Evolutionary conservation across 192 early-diverging fungal species (phyloP).

Genomic region (Podila horticola): DNA sequence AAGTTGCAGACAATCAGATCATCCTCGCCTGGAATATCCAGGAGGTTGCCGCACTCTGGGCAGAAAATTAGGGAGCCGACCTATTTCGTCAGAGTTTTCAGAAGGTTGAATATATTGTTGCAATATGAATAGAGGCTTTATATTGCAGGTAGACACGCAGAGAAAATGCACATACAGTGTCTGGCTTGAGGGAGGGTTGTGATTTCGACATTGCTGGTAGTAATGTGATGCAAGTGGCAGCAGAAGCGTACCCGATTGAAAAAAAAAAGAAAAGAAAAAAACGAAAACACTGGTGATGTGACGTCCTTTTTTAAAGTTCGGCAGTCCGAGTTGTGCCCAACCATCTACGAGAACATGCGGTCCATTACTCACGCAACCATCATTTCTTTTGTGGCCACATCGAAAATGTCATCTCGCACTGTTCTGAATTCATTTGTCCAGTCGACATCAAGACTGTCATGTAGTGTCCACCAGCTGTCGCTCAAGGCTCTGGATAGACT

Average conservation of each 20-base stretch:
- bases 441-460: conserved; percentile 10
- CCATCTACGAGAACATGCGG: not conserved
- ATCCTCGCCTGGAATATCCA: conserved; percentile 86
- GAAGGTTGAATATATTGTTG: not conserved
- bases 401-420: conserved; percentile 24
- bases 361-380: too few species aligned
- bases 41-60: conserved; percentile 87
- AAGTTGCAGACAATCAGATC: conserved; percentile 84
- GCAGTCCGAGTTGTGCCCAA: not conserved
- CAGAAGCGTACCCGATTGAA: not conserved
- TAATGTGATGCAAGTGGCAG: not conserved
- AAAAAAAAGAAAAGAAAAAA: not conserved
- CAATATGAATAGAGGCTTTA: not conserved
- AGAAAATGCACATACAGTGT: conserved; percentile 24
- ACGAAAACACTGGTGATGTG: not conserved
- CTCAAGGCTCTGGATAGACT: conserved; percentile 7
- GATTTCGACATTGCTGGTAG: conserved; percentile 32
- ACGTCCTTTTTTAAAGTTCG: not conserved
- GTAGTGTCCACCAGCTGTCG: conserved; percentile 9
- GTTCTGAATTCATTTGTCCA: conserved; percentile 16
- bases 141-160: too few species aligned
- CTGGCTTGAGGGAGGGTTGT: conserved; percentile 40
- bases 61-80: conserved; percentile 90
- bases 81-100: not conserved
- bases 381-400: not conserved